Evolutionary conservation across 495 filamentous ascomycete species (phyloP), one percentile per base, ranked within the genome.

Genomic region (Choiromyces venosus): DNA sequence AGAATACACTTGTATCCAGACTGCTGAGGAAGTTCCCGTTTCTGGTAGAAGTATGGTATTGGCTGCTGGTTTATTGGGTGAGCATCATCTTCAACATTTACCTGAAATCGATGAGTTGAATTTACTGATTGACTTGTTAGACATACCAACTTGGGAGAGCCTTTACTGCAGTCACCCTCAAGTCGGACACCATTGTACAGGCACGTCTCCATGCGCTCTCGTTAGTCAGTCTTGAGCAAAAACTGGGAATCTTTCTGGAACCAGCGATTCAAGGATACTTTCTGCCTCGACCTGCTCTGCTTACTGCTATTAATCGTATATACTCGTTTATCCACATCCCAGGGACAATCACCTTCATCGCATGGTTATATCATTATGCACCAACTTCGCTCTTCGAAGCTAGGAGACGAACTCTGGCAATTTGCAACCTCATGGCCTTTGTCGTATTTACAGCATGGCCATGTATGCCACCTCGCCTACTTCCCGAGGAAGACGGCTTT

Each of bases 261-360:
- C 74, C 70, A 33, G 39, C 42, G 33, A 66, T 80, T 12, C 78
- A 77, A 44, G 61, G 66, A 16, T 79, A 74, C 25, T 79, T 80
- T 61, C 66, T 80, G 10, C 70, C 61, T 14, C 61, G 37, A 12
- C 69, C 71, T 14, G 19, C 71, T 5, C 67, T 80, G 4, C 74
- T 83, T 9, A 76, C 75, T 42, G 71, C 76, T 19, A 83, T 84
- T 76, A 93, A 93, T 77, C 85, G 88, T 79, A 86, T 87, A 19
- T 93, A 93, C 79, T 92, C 90, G 1, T 92, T 92, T 77, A 92
- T 94, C 75, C 91, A 93, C 81, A 93, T 94, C 71, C 91, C 91
- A 0, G 91, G 90, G 19, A 92, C 91, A 4, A 92, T 92, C 68
- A 85, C 87, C 16, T 91, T 89, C 79, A 84, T 91, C 36, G 87